These are phyloP conservation scores for Psidium guajava DNA, from an alignment of 345 rosid genomes.

Conservation along the genomic window DNA sequence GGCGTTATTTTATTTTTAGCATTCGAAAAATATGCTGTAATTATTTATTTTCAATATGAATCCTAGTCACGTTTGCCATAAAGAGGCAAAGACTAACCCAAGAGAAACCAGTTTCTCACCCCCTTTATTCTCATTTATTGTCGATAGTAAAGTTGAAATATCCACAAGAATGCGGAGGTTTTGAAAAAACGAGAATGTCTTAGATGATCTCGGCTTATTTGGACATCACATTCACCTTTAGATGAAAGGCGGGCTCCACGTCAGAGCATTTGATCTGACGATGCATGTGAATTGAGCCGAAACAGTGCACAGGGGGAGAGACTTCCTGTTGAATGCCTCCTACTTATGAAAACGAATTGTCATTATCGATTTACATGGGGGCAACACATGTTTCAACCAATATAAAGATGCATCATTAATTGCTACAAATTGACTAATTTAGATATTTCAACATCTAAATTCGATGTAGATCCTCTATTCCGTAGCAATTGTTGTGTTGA, in stretches of 20 bases:
- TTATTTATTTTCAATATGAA: not conserved
- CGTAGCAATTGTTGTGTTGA: too few relatives aligned
- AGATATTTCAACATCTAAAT: too few relatives aligned
- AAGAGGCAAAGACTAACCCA: not conserved
- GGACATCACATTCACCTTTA: not conserved
- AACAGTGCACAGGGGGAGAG: too few relatives aligned
- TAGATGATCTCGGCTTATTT: not conserved
- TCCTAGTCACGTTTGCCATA: not conserved
- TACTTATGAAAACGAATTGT: not conserved
- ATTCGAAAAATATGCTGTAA: not conserved
- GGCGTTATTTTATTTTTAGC: not conserved
- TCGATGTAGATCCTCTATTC: too few relatives aligned
- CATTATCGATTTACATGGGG: not conserved
- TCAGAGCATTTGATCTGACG: not conserved
- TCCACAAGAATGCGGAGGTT: not conserved
- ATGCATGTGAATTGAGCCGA: not conserved
- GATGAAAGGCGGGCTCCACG: not conserved
- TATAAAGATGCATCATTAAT: not conserved
- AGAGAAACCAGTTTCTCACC: not conserved
- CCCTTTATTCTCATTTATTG: not conserved
- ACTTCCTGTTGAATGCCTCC: not conserved
- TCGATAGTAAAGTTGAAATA: not conserved
- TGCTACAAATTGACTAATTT: too few relatives aligned
- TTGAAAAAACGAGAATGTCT: not conserved
- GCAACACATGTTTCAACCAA: not conserved